These are phyloP conservation scores for Exophiala spinifera DNA, from an alignment of 2,329 filamentous ascomycete genomes.

Conservation along the genomic window DNA sequence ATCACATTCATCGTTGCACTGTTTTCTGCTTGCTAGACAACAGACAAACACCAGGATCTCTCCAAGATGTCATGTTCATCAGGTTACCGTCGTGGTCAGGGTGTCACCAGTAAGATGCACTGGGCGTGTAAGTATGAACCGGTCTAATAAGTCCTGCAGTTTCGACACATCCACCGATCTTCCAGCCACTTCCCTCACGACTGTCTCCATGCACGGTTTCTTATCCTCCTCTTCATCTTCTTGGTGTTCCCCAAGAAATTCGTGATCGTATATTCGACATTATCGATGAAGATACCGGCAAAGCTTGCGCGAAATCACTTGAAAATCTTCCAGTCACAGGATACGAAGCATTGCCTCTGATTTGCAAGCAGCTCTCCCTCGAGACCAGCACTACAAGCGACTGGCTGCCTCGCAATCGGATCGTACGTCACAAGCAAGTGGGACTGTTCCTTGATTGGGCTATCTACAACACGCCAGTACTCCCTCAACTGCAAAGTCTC, in stretches of 20 bases:
- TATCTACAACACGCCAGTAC: not conserved
- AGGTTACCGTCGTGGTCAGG: no score
- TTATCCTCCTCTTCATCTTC: slow-evolving; percentile 15
- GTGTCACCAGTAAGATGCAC: no score
- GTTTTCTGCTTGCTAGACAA: no score
- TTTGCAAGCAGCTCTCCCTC: slow-evolving; percentile 17
- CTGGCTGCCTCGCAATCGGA: not conserved
- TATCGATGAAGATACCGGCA: not conserved
- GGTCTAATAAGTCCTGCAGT: not conserved
- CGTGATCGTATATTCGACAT: slow-evolving; percentile 11
- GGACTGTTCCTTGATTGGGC: slow-evolving; percentile 4
- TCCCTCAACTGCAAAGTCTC: slow-evolving; percentile 13
- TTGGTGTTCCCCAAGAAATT: slow-evolving; percentile 21
- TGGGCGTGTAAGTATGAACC: not conserved
- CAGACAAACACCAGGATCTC: no score
- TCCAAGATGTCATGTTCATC: no score
- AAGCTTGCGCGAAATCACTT: not conserved
- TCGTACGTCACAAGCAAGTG: slow-evolving; percentile 12
- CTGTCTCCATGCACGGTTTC: not conserved
- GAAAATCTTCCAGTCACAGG: slow-evolving; percentile 4
- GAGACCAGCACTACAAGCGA: slow-evolving; percentile 7
- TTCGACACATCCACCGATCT: not conserved
- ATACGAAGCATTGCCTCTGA: slow-evolving; percentile 11
- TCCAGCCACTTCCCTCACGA: not conserved
- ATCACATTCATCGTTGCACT: no score